These are phyloP conservation scores for Alternaria angustiovoidea DNA, from an alignment of 2,329 filamentous ascomycete species.

Conservation along the genomic window DNA sequence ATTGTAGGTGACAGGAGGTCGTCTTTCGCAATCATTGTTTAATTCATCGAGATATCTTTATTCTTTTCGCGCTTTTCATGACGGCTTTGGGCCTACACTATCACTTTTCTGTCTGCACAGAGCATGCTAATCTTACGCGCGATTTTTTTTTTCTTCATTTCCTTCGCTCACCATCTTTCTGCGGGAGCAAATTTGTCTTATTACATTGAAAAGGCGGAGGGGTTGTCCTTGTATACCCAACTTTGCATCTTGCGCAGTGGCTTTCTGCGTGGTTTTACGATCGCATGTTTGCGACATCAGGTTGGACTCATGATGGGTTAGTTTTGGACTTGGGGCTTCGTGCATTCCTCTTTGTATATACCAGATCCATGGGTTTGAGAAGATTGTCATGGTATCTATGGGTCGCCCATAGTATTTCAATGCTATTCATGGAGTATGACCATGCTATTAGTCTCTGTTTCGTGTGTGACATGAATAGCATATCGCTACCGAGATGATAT, in stretches of 20 bases:
- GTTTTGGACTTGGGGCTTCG: constrained; percentile 11
- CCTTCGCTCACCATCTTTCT: not conserved
- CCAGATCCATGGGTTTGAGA: constrained; percentile 2
- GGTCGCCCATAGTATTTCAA: constrained; percentile 8
- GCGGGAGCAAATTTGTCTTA: constrained; percentile 21
- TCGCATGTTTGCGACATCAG: constrained; percentile 2
- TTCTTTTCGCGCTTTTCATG: constrained; percentile 6
- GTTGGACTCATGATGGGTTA: constrained; percentile 4
- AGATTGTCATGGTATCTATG: not conserved
- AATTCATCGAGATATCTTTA: constrained; percentile 18
- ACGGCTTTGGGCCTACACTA: not conserved
- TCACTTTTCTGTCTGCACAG: not conserved
- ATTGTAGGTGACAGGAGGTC: not conserved
- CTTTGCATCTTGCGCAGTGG: constrained; percentile 27
- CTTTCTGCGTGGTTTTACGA: constrained; percentile 6
- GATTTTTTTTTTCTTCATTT: not conserved
- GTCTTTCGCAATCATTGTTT: constrained; percentile 19
- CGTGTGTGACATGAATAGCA: not conserved
- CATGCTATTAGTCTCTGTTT: not conserved
- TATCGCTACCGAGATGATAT: not conserved
- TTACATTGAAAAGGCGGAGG: constrained; percentile 27
- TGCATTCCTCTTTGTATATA: constrained; percentile 36
- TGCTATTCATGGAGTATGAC: constrained; percentile 5
- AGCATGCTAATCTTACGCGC: not conserved
- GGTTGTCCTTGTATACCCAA: constrained; percentile 48